A percentile compares a stretch with the other conserved stretches of the same genome.
phyloP scores from a whole-genome alignment of 352 stramenopile genomes.

The Pythium apleroticum region DNA sequence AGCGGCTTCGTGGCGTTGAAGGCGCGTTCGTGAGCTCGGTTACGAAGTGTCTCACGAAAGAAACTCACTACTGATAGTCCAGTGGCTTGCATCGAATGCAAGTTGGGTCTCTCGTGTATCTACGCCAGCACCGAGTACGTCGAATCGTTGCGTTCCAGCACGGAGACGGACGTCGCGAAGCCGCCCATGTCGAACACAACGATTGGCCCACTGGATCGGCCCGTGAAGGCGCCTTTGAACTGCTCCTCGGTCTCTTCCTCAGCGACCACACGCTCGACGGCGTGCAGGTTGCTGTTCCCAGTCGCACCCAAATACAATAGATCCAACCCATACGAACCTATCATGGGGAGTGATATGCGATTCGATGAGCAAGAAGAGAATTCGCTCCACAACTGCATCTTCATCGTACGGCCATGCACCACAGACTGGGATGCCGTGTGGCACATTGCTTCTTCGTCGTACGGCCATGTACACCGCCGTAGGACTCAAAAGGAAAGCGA shows the following conservation, averaged over 20 bases:
- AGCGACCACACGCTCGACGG: constrained; percentile 38
- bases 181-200: constrained; percentile 76
- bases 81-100: no score
- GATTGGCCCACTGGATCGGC: constrained; percentile 30
- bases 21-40: no score
- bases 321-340: no score
- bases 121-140: constrained; percentile 43
- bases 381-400: no score
- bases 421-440: no score
- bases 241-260: constrained; percentile 34
- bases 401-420: background rate
- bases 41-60: no score
- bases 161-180: constrained; percentile 49
- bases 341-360: no score
- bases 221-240: constrained; percentile 11
- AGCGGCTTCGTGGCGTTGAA: no score
- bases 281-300: no score
- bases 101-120: no score
- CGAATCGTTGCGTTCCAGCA: constrained; percentile 36
- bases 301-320: no score
- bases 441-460: background rate
- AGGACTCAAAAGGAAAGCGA: background rate
- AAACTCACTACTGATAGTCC: no score
- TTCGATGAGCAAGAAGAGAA: background rate
- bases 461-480: background rate